Evolutionary conservation across 192 early-diverging fungal species (phyloP), one percentile per base, ranked within the genome.

Genomic region (Diversispora epigaea): DNA sequence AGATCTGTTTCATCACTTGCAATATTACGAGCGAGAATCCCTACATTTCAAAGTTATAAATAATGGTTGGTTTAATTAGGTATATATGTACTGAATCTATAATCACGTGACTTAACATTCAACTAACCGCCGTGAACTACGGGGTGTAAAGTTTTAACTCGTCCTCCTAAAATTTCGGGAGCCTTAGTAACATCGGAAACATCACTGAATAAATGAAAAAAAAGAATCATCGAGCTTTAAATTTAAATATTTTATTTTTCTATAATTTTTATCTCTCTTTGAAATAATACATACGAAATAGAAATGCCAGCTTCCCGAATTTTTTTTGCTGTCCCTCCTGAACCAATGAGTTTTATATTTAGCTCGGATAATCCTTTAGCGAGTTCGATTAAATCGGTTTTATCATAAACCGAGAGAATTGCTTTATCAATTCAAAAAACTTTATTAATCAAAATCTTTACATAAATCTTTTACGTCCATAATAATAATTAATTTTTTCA

Each of bases 111-210:
- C 50, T 47, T 21, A 9, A 22, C 10, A 71, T 52, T 81, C 25
- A 32, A 64, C 62, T 61, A 56, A 80, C 93, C 97, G 76, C 97
- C 97, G 80, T 99, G 97, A 69, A 99, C 95, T 61, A 94, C 96
- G 40, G 97, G 97, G 79, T 99, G 97, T 49, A 99, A 90, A 44
- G 97, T 99, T 90, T 99, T 99, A 77, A 99, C 97, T 72, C 97
- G 93, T 14, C 97, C 97, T 58, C 97, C 97, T 19, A 99, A 89
- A 94, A 99, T 99, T 83, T 99, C 97, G 19, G 97, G 97, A 50
- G 96, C 95, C 78, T 94, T 88, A 71, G 97, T 99, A 67, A 99
- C 95, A 67, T 97, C 97, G 65, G 96, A 93, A 44, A 99, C 96
- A 85, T 99, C 97, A 77, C 92, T 93, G 78, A 41, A 47, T 19